Conservation (phyloP, 1,139 yeast genomes). For the Kurtzmaniella quercitrusa region DNA sequence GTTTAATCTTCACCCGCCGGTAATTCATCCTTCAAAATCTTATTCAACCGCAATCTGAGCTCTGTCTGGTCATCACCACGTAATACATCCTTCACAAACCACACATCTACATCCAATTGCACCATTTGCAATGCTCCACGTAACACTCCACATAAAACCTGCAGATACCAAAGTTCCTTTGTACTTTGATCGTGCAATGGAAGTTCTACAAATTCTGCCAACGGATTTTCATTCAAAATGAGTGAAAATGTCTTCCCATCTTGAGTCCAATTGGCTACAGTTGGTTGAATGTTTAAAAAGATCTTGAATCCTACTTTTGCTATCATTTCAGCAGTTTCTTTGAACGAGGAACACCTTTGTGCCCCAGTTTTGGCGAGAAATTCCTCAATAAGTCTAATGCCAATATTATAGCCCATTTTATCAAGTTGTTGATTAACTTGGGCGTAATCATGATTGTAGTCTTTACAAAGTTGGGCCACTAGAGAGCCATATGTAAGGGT, state of each 20-base stretch:
- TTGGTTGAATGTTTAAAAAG: slow-evolving; percentile 79
- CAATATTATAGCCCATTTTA: slow-evolving; percentile 94
- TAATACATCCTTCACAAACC: slow-evolving; percentile 72
- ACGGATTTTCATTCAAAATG: slow-evolving; percentile 78
- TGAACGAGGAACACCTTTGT: slow-evolving; percentile 73
- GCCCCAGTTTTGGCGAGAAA: slow-evolving; percentile 83
- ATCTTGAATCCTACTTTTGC: slow-evolving; percentile 86
- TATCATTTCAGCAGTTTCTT: slow-evolving; percentile 84
- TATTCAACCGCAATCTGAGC: slow-evolving; percentile 64
- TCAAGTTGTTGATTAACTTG: slow-evolving; percentile 83
- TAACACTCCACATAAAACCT: slow-evolving; percentile 82
- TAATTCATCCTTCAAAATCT: slow-evolving; percentile 83
- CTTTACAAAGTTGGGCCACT: slow-evolving; percentile 89
- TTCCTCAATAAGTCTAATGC: slow-evolving; percentile 87
- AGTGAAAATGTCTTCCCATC: slow-evolving; percentile 76
- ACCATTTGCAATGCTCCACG: slow-evolving; percentile 95
- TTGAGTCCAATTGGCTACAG: slow-evolving; percentile 68
- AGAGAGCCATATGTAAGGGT: slow-evolving; percentile 92
- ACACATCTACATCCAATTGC: slow-evolving; percentile 84
- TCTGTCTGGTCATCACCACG: slow-evolving; percentile 86
- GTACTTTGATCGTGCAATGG: slow-evolving; percentile 72
- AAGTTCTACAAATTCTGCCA: slow-evolving; percentile 91
- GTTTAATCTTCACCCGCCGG: slow-evolving; percentile 93
- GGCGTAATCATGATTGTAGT: slow-evolving; percentile 67
- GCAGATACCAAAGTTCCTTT: slow-evolving; percentile 87